These are phyloP conservation scores for Glycine soja DNA, from an alignment of 306 rosid species.

Conservation along the genomic window DNA sequence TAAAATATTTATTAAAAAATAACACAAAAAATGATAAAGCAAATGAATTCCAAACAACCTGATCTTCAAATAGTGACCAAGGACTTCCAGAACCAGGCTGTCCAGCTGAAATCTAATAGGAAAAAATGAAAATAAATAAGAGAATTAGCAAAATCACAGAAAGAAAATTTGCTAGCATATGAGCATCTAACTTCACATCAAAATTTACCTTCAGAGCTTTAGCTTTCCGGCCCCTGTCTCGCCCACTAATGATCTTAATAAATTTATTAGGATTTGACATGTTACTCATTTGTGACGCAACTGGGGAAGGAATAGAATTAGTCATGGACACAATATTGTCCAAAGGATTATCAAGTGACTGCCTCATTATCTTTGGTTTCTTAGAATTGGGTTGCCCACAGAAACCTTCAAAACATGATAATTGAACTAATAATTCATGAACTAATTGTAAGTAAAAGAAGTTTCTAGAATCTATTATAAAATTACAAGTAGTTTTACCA, in stretches of 20 bases:
- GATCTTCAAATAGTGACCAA: slow-evolving; percentile 86
- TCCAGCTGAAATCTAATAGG: slow-evolving; percentile 62
- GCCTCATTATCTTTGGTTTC: slow-evolving; percentile 74
- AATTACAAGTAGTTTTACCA: slow-evolving; percentile 53
- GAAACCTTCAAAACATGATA: slow-evolving; percentile 59
- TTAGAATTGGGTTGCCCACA: slow-evolving; percentile 65
- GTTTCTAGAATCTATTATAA: slow-evolving; percentile 18
- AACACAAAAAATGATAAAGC: neutral
- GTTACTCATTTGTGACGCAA: slow-evolving; percentile 81
- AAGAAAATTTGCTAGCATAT: slow-evolving; percentile 28
- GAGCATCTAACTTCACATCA: slow-evolving; percentile 11
- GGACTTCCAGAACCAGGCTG: slow-evolving; percentile 75
- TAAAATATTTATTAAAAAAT: neutral
- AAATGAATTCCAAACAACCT: slow-evolving; percentile 55
- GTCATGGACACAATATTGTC: slow-evolving; percentile 62
- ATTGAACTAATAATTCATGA: slow-evolving; percentile 30
- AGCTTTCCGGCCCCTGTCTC: slow-evolving; percentile 78
- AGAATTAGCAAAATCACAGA: neutral
- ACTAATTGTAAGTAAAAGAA: slow-evolving; percentile 10
- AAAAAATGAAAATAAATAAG: slow-evolving; percentile 39
- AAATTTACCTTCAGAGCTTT: slow-evolving; percentile 68
- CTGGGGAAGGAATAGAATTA: slow-evolving; percentile 86
- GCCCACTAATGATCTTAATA: slow-evolving; percentile 73
- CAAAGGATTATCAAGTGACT: slow-evolving; percentile 68
- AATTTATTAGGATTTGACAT: slow-evolving; percentile 74